Evolutionary conservation across 2,329 filamentous ascomycete species (phyloP), one percentile per base, ranked within the genome.

Genomic region (Ophiostoma ulmi): DNA sequence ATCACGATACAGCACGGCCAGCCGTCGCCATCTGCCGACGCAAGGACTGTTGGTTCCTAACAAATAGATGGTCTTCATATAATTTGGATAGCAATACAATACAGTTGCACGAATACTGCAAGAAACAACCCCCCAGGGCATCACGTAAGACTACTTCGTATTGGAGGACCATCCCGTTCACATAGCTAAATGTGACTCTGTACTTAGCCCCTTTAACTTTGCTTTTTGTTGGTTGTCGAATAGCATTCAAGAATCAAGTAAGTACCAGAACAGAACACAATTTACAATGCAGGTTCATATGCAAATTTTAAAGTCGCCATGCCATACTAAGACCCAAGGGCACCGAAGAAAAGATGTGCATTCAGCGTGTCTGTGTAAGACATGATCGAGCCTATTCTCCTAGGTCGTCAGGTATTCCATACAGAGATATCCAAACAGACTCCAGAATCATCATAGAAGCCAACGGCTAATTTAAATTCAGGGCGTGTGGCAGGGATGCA

Each of bases 401-500:
- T 31, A 3, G 31, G 1, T 31, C 2, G 31, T 31, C 31, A 39
- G 38, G 11, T 39, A 48, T 20, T 20, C 6, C 44, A 48, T 7
- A 48, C 44, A n/a, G 17, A n/a, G 7, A 20, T 31, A 31, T 31
- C 31, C 31, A 31, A 31, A 31, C 31, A 31, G 31, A 31, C 31
- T 31, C 31, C 31, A 31, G 31, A 31, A 31, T 31, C 31, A 31
- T 31, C 31, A 31, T 31, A 4, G 3, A 31, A 48, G 52, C 39
- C n/a, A 63, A 36, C 58, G 58, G 22, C 58, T 20, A 63, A 71
- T 48, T 44, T 39, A 58, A 58, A 69, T 41, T 22, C 35, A 69
- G 61, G 67, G 70, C 63, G 48, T 48, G 67, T 48, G 48, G 61
- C 67, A 69, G 63, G 70, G 70, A 39, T 69, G 35, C 67, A 44